Percentiles rank a stretch among this genome's conserved stretches.
Evolutionary conservation across 345 rosid species (phyloP).

Genomic region (Carallia brachiata): DNA sequence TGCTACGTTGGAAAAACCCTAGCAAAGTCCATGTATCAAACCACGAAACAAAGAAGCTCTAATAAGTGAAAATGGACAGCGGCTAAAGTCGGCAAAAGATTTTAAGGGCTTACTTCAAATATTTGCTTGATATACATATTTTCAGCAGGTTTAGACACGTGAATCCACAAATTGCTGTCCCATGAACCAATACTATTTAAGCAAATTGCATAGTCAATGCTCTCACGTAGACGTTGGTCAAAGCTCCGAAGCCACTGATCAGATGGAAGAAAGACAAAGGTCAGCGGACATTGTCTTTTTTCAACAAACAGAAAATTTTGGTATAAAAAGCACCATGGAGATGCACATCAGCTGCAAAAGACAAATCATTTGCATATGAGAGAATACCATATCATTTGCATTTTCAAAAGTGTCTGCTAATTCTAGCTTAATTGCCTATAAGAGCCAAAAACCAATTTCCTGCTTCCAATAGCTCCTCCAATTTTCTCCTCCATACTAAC

Average conservation of each 20-base stretch:
- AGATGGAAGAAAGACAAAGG: slow-evolving; percentile 22
- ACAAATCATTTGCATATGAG: too few species aligned
- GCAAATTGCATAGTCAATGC: slow-evolving; percentile 96
- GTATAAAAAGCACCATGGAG: too few species aligned
- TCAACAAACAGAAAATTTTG: neutral
- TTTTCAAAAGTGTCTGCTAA: too few species aligned
- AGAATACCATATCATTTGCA: too few species aligned
- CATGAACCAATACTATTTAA: slow-evolving; percentile 89
- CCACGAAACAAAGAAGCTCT: slow-evolving; percentile 18
- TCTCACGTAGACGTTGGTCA: slow-evolving; percentile 95
- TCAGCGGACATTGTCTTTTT: neutral
- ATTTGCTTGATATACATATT: slow-evolving; percentile 86
- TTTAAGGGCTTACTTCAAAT: slow-evolving; percentile 60
- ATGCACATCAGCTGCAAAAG: too few species aligned
- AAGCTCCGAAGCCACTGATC: slow-evolving; percentile 94
- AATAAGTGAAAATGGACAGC: slow-evolving; percentile 10
- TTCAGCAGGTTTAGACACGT: slow-evolving; percentile 96
- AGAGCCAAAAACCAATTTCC: too few species aligned
- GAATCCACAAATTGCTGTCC: slow-evolving; percentile 67
- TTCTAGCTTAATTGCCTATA: neutral
- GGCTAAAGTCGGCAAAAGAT: slow-evolving; percentile 1
- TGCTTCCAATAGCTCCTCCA: too few species aligned
- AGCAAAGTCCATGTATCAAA: slow-evolving; percentile 25
- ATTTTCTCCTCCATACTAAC: too few species aligned
- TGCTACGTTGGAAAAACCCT: slow-evolving; percentile 86